These are phyloP conservation scores for Volvox carteri DNA, from an alignment of 163 green algal species.

Conservation along the genomic window DNA sequence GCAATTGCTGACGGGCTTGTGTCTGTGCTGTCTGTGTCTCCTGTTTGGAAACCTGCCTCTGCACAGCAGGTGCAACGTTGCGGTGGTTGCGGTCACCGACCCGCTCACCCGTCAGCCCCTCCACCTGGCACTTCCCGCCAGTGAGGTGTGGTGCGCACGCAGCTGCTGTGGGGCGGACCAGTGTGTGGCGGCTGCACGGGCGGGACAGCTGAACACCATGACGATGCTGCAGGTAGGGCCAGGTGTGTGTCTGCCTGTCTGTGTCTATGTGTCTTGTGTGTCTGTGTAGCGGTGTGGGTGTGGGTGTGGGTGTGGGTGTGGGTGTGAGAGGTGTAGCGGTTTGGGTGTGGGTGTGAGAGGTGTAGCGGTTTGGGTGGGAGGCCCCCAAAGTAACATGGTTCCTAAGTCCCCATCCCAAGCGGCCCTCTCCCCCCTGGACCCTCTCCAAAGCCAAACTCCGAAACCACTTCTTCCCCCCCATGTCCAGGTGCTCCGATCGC, in stretches of 20 bases:
- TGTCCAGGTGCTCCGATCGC: constrained; percentile 26
- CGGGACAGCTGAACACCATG: constrained; percentile 41
- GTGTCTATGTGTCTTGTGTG: neutral
- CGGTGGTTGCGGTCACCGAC: constrained; percentile 30
- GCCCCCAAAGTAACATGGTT: too few relatives aligned
- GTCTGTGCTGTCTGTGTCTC: too few relatives aligned
- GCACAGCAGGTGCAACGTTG: constrained; percentile 1
- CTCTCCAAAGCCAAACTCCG: too few relatives aligned
- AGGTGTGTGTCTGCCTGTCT: neutral
- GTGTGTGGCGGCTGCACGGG: neutral
- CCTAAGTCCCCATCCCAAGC: too few relatives aligned
- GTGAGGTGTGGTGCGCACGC: constrained; percentile 11
- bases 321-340: neutral
- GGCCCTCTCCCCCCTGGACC: too few relatives aligned
- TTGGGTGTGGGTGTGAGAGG: neutral
- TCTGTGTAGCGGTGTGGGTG: neutral
- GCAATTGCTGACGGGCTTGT: too few relatives aligned
- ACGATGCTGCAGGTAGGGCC: neutral
- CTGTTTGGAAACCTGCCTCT: too few relatives aligned
- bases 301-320: neutral
- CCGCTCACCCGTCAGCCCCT: constrained; percentile 36
- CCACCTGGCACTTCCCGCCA: constrained; percentile 14
- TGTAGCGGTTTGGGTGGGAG: neutral
- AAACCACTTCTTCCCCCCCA: too few relatives aligned
- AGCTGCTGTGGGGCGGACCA: neutral